Percentiles rank a stretch among this genome's conserved stretches.
These are phyloP conservation scores for Neofusicoccum laricinum DNA, from an alignment of 2,329 filamentous ascomycete genomes.

Conservation along the genomic window DNA sequence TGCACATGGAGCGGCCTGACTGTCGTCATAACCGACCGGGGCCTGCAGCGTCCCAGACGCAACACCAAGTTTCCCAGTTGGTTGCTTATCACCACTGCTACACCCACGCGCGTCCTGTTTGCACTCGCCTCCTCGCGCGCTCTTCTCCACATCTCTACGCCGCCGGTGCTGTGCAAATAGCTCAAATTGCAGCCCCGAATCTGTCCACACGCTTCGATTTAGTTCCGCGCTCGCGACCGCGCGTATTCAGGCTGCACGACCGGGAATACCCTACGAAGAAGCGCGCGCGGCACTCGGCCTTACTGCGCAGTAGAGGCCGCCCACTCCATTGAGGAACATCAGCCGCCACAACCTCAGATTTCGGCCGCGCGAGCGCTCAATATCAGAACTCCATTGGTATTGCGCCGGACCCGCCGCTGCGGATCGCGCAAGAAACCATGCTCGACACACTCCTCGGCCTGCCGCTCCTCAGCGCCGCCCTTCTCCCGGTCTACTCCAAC, in stretches of 20 bases:
- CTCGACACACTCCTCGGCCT: conserved; percentile 28
- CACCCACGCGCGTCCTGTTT: background rate
- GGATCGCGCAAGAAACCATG: background rate
- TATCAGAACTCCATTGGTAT: background rate
- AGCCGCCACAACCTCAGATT: background rate
- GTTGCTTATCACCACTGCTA: background rate
- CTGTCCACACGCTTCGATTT: background rate
- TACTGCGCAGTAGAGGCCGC: background rate
- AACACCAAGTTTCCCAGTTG: background rate
- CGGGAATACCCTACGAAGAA: background rate
- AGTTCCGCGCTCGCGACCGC: background rate
- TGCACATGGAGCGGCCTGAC: background rate
- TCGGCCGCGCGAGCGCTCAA: background rate
- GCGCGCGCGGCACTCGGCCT: background rate
- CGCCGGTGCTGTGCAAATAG: too few relatives aligned
- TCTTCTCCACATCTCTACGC: background rate
- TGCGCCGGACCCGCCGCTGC: background rate
- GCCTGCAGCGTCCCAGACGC: background rate
- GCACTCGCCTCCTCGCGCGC: background rate
- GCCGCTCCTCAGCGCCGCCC: conserved; percentile 59
- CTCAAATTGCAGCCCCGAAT: background rate
- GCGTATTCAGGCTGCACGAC: background rate
- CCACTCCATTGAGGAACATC: background rate
- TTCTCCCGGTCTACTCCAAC: conserved; percentile 69
- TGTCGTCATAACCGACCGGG: background rate